These are phyloP conservation scores for Xylariomycetidae sp. DNA, from an alignment of 2,329 filamentous ascomycete genomes.

Conservation along the genomic window DNA sequence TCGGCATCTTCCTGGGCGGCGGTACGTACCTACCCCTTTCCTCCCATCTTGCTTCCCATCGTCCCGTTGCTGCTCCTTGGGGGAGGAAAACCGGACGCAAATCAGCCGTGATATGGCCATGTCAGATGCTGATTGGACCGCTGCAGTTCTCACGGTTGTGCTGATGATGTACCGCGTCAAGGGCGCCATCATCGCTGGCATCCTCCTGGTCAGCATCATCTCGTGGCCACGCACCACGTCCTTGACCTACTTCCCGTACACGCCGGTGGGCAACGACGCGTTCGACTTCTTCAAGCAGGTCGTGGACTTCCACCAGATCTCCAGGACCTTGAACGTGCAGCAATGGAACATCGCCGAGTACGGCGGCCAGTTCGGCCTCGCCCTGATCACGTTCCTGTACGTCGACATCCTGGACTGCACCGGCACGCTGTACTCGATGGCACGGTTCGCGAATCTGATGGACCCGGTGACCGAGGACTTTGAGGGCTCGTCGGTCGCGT, in stretches of 20 bases:
- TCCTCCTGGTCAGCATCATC: slow-evolving; percentile 77
- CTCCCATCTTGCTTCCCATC: too few species aligned
- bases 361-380: slow-evolving; percentile 72
- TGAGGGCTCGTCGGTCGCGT: slow-evolving; percentile 76
- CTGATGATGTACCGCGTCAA: slow-evolving; percentile 83
- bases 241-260: slow-evolving; percentile 79
- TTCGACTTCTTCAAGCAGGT: slow-evolving; percentile 89
- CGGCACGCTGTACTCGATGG: slow-evolving; percentile 85
- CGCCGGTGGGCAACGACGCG: slow-evolving; percentile 56
- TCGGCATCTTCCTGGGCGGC: slow-evolving; percentile 82
- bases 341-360: slow-evolving; percentile 66
- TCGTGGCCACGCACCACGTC: slow-evolving; percentile 75
- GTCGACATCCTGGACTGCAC: slow-evolving; percentile 86
- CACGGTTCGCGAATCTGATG: slow-evolving; percentile 72
- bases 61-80: too few species aligned
- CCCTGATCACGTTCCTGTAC: slow-evolving; percentile 83
- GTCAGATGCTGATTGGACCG: too few species aligned
- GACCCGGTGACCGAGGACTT: slow-evolving; percentile 82
- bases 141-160: slow-evolving; percentile 72
- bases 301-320: slow-evolving; percentile 75
- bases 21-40: too few species aligned
- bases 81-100: too few species aligned
- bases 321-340: slow-evolving; percentile 62
- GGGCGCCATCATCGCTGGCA: slow-evolving; percentile 78
- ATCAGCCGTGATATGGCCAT: too few species aligned